phyloP scores from a whole-genome alignment of 2,329 filamentous ascomycete genomes.

The Cercospora citrullina region DNA sequence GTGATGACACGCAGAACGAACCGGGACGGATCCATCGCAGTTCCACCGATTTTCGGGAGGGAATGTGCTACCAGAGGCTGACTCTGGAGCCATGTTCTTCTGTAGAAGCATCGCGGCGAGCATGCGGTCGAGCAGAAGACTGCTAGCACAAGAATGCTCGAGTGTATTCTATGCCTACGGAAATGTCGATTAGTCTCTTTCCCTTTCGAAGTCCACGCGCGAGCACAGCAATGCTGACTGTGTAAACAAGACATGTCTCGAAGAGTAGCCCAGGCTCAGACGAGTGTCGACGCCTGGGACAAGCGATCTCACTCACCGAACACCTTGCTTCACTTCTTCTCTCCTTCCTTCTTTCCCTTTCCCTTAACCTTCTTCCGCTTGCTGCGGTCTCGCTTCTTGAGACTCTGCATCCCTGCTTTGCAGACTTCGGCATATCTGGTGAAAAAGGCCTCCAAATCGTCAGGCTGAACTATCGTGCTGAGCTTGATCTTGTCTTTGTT shows the following conservation, averaged over 20 bases:
- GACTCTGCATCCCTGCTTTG: slow-evolving; percentile 79
- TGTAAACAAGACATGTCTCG: not conserved
- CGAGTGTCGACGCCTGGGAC: not conserved
- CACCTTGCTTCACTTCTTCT: slow-evolving; percentile 23
- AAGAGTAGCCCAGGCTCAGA: not conserved
- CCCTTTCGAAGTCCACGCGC: not conserved
- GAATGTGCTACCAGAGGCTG: not conserved
- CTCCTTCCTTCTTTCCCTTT: slow-evolving; percentile 60
- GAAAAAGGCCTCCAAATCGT: slow-evolving; percentile 79
- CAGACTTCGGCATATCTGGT: slow-evolving; percentile 83
- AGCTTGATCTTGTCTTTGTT: slow-evolving; percentile 69
- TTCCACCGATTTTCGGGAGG: not conserved
- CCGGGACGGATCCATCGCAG: not conserved
- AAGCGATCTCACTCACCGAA: not conserved
- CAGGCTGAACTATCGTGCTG: slow-evolving; percentile 76
- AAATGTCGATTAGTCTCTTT: not conserved
- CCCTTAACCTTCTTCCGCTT: slow-evolving; percentile 78
- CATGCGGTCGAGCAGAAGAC: not conserved
- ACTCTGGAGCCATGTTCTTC: not conserved
- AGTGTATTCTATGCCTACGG: not conserved
- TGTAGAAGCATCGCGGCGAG: not conserved
- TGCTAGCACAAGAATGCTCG: not conserved
- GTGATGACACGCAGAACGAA: not conserved
- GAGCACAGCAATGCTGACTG: not conserved
- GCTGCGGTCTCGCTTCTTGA: slow-evolving; percentile 93